Base-by-base conservation (phyloP, 805 yeast species). In the Barnettozyma vustinii region DNA sequence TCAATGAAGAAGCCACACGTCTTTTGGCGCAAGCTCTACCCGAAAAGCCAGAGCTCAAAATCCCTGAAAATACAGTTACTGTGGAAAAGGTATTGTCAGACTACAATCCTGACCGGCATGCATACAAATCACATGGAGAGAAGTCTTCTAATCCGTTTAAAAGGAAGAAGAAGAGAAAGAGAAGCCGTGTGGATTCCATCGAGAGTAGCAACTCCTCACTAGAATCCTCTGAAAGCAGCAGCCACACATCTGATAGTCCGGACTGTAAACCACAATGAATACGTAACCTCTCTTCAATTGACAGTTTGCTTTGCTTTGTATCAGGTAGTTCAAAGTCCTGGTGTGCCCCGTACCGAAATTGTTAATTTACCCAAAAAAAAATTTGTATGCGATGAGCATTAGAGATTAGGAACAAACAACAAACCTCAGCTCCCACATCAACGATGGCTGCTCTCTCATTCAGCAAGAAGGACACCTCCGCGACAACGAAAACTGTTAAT, bases 11-110 rank as follows among this genome's bases (percentile, higher is more conserved):
- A 42, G 76, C 82, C 61, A 74, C 87, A 64, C 76, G 81, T 61
- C 67, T 73, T 52, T 78, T 94, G 67, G 95, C 86, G 67, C 61
- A 68, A 33, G 77, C 89, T 42, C 75, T 94, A 64, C 98, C 98
- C 20, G 68, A 89, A 40, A 83, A 96, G 75, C 69, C 74, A 13
- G 63, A 68, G 45, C 69, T 76, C 26, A 54, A 57, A 7, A 74
- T 87, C 58, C 96, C 96, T 59, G 76, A 73, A 59, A 81, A 76
- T 56, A 87, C 80, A 46, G 79, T 75, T 42, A 77, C 76, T 40
- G 81, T 77, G 45, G 83, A 79, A 39, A 76, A 71, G 43, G 74
- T 45, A 2, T 39, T 57, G 9, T 32, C 50, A 6, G 56, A 55
- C n/a, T 54, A 33, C 33, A 46, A 51, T 27, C 50, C 53, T 18